Evolutionary conservation across 148 eudicot genomes (phyloP), one percentile per base, ranked within the genome.

Genomic region (Pouteria glomerata): DNA sequence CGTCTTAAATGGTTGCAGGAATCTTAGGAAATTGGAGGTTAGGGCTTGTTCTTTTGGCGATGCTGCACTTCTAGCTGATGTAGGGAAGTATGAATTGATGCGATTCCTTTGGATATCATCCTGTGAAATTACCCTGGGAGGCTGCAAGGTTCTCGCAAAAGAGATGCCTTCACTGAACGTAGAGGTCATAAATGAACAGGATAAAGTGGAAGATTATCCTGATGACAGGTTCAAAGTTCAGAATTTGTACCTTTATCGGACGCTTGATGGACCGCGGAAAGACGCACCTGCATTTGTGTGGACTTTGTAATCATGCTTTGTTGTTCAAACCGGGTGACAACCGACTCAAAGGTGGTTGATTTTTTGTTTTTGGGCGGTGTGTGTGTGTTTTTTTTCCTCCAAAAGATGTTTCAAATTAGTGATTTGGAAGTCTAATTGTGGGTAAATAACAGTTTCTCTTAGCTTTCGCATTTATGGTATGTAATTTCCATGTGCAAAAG

Each of bases 91-190:
- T 78, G 94, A 85, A 61, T 83, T 95, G 84, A 89, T 90, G 96
- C 88, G 93, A 86, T 93, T 93, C 90, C 98, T 90, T 90, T 90
- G 93, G 98, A 93, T 90, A 90, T 90, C 92, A 72, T 85, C 90
- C 63, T 89, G 98, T 72, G 83, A 85, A 74, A 85, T 90, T 71
- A 93, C 93, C 50, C 75, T 85, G 12, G 93, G 84, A 73, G 97
- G 88, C 26, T 92, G 93, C 86, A 90, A 82, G 83, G 62, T 76
- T 26, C 86, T 92, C 0, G 92, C 96, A 0, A 72, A 75, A 87
- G 85, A 78, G 83, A 92, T 86, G 97, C 88, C 88, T 0, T 77
- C 76, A 53, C 77, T 92, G 12, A 92, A 92, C 65, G 97, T 92
- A 60, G 97, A 90, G 86, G 80, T 92, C 68, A 89, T 92, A 27